These are phyloP conservation scores for Strobilomyces confusus DNA, from an alignment of 768 basidiomycete species.

Conservation along the genomic window DNA sequence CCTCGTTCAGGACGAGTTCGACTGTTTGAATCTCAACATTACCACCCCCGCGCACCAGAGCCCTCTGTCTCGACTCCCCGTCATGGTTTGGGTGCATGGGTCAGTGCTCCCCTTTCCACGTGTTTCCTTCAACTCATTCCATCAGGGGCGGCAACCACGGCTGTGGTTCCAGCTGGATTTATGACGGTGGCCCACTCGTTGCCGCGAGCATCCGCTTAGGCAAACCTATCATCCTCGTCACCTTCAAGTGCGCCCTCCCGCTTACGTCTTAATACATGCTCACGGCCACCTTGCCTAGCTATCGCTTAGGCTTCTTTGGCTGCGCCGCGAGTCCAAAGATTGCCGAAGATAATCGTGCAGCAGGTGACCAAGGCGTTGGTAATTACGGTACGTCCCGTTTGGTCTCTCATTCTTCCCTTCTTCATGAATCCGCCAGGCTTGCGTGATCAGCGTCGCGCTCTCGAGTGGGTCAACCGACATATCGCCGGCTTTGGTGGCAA, in stretches of 20 bases:
- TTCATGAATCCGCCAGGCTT: conserved; percentile 41
- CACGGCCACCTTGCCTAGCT: conserved; percentile 40
- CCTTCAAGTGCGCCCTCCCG: conserved; percentile 59
- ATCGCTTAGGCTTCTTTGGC: conserved; percentile 73
- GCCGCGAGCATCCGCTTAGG: conserved; percentile 57
- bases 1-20: conserved; percentile 67
- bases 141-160: conserved; percentile 68
- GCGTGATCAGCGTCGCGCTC: conserved; percentile 58
- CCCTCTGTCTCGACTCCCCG: conserved; percentile 54
- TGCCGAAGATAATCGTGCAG: conserved; percentile 60
- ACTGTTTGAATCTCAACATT: conserved; percentile 77
- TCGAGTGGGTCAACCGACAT: conserved; percentile 59
- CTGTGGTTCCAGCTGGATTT: conserved; percentile 73
- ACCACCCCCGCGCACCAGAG: conserved; percentile 63
- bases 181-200: conserved; percentile 70
- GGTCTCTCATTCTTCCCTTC: neutral
- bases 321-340: conserved; percentile 67
- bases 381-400: conserved; percentile 60
- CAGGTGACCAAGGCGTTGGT: conserved; percentile 67
- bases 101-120: conserved; percentile 32
- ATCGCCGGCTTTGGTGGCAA: conserved; percentile 68
- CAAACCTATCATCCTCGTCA: conserved; percentile 68
- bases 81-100: conserved; percentile 90
- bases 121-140: conserved; percentile 18
- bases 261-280: conserved; percentile 17